Conservation (phyloP, 23 red algal genomes). For the Agarophyton chilense region DNA sequence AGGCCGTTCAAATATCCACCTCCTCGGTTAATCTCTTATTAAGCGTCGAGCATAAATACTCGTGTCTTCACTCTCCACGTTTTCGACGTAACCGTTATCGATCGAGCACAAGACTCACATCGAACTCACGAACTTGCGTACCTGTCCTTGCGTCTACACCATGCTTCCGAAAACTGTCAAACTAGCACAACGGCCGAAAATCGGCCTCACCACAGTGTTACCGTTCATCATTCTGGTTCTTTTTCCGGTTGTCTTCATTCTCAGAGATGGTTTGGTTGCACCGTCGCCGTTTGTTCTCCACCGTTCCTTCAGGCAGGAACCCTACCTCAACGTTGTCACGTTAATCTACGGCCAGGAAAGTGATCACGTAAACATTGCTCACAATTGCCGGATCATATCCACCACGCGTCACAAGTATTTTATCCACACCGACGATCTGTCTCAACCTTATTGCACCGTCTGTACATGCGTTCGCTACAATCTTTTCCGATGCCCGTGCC, state of each 20-base stretch:
- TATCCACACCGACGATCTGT: conserved; percentile 45
- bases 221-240: background rate
- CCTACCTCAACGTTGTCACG: conserved; percentile 29
- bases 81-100: background rate
- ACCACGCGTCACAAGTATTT: conserved; percentile 25
- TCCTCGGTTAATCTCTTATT: background rate
- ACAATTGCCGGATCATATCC: conserved; percentile 42
- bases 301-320: background rate
- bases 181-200: background rate
- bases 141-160: background rate
- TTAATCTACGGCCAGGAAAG: conserved; percentile 31
- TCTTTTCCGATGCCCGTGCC: conserved; percentile 30
- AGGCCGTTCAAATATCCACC: background rate
- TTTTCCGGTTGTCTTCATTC: background rate
- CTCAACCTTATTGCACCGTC: conserved; percentile 32
- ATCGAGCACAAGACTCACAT: background rate
- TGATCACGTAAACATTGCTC: conserved; percentile 39
- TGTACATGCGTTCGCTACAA: conserved; percentile 17
- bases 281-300: background rate
- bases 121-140: background rate
- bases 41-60: background rate
- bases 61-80: background rate
- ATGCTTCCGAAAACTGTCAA: background rate
- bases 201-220: background rate
- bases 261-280: background rate